Conservation (phyloP, 495 filamentous ascomycete genomes). For the Physcia stellaris region DNA sequence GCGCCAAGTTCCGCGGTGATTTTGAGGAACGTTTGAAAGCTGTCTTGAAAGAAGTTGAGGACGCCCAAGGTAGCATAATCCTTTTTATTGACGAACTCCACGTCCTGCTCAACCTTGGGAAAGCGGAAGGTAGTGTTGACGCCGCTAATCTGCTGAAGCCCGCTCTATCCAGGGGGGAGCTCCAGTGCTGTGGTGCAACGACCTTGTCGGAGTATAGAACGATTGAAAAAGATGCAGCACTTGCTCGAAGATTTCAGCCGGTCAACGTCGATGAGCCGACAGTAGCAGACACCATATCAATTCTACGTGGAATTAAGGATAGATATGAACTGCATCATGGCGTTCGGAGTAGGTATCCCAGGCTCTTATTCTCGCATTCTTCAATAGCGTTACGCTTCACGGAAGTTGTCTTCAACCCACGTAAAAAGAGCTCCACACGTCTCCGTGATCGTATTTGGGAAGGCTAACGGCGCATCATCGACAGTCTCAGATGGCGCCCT, state of each 20-base stretch:
- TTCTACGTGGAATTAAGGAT: conserved; percentile 91
- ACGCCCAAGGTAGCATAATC: conserved; percentile 78
- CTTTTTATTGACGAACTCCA: conserved; percentile 95
- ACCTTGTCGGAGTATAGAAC: conserved; percentile 81
- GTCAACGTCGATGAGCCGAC: conserved; percentile 80
- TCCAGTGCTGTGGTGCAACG: conserved; percentile 56
- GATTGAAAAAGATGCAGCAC: conserved; percentile 92
- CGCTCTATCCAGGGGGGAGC: conserved; percentile 78
- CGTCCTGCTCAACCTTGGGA: conserved; percentile 79
- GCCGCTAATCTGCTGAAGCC: conserved; percentile 93
- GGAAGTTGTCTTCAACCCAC: too few species aligned
- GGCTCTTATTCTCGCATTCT: too few species aligned
- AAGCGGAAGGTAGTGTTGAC: conserved; percentile 91
- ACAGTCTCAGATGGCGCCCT: conserved; percentile 85
- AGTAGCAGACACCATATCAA: conserved; percentile 87
- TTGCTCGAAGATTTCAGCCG: conserved; percentile 87
- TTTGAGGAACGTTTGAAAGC: conserved; percentile 91
- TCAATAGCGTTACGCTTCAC: too few species aligned
- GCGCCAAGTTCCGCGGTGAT: conserved; percentile 89
- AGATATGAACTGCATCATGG: conserved; percentile 91
- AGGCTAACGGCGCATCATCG: too few species aligned
- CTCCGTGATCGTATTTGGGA: too few species aligned
- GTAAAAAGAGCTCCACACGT: too few species aligned
- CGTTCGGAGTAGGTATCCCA: too few species aligned
- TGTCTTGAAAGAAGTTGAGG: conserved; percentile 79